Base-by-base conservation (phyloP, 768 basidiomycete genomes). In the Galerina sulciceps region DNA sequence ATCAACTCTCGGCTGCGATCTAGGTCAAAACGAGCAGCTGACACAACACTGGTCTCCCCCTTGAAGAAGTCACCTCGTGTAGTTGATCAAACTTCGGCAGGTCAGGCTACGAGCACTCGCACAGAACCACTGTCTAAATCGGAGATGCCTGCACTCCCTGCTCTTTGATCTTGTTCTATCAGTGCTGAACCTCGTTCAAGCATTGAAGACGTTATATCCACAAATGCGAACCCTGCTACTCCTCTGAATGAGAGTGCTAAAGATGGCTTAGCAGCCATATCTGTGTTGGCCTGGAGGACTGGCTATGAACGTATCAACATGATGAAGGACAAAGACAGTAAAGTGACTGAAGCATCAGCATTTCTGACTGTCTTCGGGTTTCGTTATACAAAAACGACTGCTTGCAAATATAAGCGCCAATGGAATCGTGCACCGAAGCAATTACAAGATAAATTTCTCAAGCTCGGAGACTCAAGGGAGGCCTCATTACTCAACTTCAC, bases 1-100 rank as follows among this genome's bases (percentile, higher is more conserved):
- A 43, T 48, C 18, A 17, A 37, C n/a, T 8, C 44, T 36, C 55
- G n/a, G 35, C 6, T n/a, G 15, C 44, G 46, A n/a, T 49, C 45
- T 34, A 10, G 20, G 13, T 31, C 46, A 57, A 57, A 57, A 36
- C 45, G 55, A 10, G 14, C 55, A 17, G 55, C 55, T 17, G 55
- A 49, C 40, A 49, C 46, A 11, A 22, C 26, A 6, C 55, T 57
- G 13, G 45, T 57, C 6, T 54, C 53, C 14, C 53, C 53, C 6
- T 20, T 54, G 18, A 54, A 54, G 53, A 54, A 54, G 40, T 37
- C 53, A 6, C 20, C 40, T n/a, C 53, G 53, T 31, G 17, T 6
- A 23, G 47, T 22, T 9, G 13, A 13, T 17, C 13, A 14, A 18
- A 26, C 14, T 46, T 14, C 14, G 23, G 23, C 38, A 17, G 17